Evolutionary conservation across 192 early-diverging fungal species (phyloP).

Genomic region (Coemansia nantahalensis): DNA sequence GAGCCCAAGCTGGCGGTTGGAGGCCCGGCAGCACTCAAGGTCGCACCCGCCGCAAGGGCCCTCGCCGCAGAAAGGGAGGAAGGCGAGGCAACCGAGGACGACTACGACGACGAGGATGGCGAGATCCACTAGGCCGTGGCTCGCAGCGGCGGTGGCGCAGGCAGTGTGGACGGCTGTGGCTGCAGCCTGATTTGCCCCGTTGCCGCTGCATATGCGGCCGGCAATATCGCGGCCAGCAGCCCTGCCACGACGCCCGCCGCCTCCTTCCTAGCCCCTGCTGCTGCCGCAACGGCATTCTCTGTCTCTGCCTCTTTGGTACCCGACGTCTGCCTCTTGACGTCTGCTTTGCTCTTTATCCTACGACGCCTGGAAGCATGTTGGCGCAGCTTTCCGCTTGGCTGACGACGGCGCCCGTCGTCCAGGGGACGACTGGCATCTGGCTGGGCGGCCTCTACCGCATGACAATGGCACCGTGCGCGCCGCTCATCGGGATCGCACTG

Average conservation of each 20-base stretch:
- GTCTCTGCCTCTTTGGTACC: no score
- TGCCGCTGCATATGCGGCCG: no score
- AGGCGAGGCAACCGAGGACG: constrained; percentile 48
- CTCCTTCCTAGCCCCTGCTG: no score
- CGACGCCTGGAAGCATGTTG: neutral
- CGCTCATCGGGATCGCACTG: constrained; percentile 46
- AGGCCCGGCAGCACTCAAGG: neutral
- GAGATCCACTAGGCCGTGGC: constrained; percentile 17
- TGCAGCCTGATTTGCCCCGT: no score
- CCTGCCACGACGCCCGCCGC: no score
- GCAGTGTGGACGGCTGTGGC: no score
- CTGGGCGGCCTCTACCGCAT: constrained; percentile 62
- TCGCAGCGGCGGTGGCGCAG: no score
- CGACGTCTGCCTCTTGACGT: no score
- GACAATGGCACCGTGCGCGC: constrained; percentile 65
- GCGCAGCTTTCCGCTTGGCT: constrained; percentile 1
- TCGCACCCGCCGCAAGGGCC: constrained; percentile 1
- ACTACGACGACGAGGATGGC: constrained; percentile 49
- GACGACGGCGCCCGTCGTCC: constrained; percentile 4
- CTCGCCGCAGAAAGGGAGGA: constrained; percentile 32
- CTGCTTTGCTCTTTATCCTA: neutral
- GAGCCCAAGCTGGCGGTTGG: no score
- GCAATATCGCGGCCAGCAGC: no score
- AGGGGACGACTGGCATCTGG: no score
- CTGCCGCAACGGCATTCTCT: no score